phyloP scores from a whole-genome alignment of 257 asterid species.

The Solanum ahanhuiri region DNA sequence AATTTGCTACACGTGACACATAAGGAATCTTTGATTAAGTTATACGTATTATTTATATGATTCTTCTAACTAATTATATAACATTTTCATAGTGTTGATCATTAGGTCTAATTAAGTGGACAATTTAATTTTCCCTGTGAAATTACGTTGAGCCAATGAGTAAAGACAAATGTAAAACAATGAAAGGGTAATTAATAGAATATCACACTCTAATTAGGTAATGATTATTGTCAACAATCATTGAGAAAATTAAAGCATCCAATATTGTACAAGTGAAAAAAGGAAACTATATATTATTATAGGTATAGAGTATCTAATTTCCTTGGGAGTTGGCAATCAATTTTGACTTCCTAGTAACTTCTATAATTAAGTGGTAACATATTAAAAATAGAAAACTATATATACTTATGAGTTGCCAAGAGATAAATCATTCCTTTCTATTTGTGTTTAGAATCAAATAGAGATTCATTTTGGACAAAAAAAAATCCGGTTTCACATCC shows the following conservation, averaged over 20 bases:
- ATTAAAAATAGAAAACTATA: not conserved
- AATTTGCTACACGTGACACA: not conserved
- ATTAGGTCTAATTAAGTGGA: not conserved
- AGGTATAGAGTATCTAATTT: not conserved
- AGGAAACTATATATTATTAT: not conserved
- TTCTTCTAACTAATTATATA: not conserved
- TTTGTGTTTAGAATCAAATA: not conserved
- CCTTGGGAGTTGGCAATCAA: not conserved
- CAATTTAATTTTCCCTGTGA: not conserved
- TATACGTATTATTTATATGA: not conserved
- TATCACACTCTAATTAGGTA: conserved; percentile 1
- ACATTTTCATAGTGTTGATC: not conserved
- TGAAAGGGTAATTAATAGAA: not conserved
- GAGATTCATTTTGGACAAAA: not conserved
- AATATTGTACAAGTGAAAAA: not conserved
- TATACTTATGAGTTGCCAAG: not conserved
- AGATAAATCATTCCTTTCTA: not conserved
- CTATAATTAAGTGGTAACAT: not conserved
- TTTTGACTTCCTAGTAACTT: not conserved
- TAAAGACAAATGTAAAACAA: conserved; percentile 5
- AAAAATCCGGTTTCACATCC: too few relatives aligned
- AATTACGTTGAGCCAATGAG: not conserved
- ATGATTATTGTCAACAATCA: conserved; percentile 2
- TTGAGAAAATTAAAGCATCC: conserved; percentile 7
- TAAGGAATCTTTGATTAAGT: not conserved